phyloP scores from a whole-genome alignment of 345 rosid species.

The Gossypium stocksii region DNA sequence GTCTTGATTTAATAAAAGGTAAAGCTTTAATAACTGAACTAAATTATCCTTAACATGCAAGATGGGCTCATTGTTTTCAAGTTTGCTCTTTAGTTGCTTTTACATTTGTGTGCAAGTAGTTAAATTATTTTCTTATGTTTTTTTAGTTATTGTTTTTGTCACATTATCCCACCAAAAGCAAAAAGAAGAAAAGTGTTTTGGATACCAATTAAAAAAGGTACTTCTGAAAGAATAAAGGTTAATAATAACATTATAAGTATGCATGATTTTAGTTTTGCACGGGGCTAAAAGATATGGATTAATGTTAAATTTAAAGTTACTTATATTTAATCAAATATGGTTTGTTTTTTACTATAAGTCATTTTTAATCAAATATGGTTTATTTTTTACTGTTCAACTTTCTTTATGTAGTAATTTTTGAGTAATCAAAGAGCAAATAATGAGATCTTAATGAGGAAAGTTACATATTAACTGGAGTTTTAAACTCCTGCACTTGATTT shows the following conservation, averaged over 20 bases:
- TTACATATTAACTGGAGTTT: background rate
- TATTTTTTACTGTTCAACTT: background rate
- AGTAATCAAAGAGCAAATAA: background rate
- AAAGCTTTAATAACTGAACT: background rate
- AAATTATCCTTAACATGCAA: background rate
- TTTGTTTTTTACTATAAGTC: background rate
- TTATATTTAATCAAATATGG: background rate
- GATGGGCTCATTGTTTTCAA: background rate
- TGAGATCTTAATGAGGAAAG: background rate
- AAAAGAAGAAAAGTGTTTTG: background rate
- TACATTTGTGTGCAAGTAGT: background rate
- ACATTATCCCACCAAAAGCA: background rate
- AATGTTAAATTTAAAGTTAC: background rate
- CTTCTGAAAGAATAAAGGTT: background rate
- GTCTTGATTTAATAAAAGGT: background rate
- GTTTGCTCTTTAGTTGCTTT: background rate
- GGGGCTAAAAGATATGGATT: background rate
- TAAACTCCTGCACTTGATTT: background rate
- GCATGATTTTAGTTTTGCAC: background rate
- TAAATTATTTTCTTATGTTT: background rate
- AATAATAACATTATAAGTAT: background rate
- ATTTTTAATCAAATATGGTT: background rate
- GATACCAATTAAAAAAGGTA: background rate
- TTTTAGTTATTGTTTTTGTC: background rate
- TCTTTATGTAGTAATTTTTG: background rate